phyloP scores from a whole-genome alignment of 306 rosid species.

The Lablab purpureus region DNA sequence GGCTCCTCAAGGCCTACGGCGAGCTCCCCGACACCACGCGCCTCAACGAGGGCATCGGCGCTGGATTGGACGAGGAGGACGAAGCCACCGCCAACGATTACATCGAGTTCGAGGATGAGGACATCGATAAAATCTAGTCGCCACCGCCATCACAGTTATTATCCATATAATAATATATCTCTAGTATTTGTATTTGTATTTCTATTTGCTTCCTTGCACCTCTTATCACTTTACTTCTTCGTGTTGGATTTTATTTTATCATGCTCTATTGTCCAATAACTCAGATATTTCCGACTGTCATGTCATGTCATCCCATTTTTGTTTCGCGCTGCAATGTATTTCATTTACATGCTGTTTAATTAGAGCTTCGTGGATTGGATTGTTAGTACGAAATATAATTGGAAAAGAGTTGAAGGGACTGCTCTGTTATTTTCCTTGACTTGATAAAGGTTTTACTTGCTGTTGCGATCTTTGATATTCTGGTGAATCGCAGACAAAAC shows the following conservation, averaged over 20 bases:
- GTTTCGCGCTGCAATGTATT: neutral
- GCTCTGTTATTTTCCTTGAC: neutral
- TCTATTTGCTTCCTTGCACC: neutral
- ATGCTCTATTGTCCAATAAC: neutral
- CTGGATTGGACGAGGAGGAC: slow-evolving; percentile 66
- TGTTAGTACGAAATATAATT: neutral
- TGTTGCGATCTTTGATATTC: too few relatives aligned
- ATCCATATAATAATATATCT: too few relatives aligned
- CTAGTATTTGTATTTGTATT: neutral
- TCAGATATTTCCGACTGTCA: neutral
- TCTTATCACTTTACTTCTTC: neutral
- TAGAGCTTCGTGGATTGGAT: neutral
- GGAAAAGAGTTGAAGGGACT: neutral
- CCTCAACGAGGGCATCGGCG: slow-evolving; percentile 64
- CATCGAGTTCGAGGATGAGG: slow-evolving; percentile 69
- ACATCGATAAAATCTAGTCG: slow-evolving; percentile 58
- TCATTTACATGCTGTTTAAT: neutral
- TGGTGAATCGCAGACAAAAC: neutral
- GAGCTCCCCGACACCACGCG: slow-evolving; percentile 65
- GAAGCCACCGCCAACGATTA: slow-evolving; percentile 56
- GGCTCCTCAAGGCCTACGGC: slow-evolving; percentile 73
- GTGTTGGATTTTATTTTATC: neutral
- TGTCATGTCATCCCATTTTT: neutral
- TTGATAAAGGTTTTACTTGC: neutral
- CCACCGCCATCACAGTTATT: neutral